Conservation (phyloP, 768 basidiomycete genomes). For the Paxillus ammoniavirescens region DNA sequence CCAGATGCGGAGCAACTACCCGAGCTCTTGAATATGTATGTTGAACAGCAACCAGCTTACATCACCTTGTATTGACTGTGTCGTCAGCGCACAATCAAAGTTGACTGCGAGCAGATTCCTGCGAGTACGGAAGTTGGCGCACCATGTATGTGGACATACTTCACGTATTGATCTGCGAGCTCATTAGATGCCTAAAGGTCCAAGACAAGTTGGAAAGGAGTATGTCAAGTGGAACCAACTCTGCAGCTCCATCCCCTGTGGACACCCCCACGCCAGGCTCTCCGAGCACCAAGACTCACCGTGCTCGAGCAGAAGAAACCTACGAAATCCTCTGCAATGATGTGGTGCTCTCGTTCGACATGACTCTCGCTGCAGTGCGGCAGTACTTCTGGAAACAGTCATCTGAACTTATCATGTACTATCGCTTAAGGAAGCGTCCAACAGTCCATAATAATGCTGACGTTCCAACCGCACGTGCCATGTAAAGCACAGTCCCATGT, state of each 20-base stretch:
- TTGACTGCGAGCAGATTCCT: conserved; percentile 86
- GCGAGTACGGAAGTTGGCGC: conserved; percentile 78
- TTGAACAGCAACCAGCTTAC: conserved; percentile 11
- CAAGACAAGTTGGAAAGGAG: conserved; percentile 80
- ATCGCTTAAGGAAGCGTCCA: conserved; percentile 47
- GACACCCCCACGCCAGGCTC: conserved; percentile 37
- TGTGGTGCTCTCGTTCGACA: conserved; percentile 74
- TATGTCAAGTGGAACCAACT: conserved; percentile 36
- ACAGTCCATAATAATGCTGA: conserved; percentile 1
- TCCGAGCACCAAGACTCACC: conserved; percentile 21
- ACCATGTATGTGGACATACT: conserved; percentile 59
- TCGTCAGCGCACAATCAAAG: conserved; percentile 71
- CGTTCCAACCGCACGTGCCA: neutral
- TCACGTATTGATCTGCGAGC: neutral
- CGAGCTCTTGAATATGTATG: conserved; percentile 84
- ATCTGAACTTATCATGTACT: conserved; percentile 73
- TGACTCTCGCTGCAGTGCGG: conserved; percentile 88
- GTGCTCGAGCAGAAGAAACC: conserved; percentile 55
- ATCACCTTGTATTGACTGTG: neutral
- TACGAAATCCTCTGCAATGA: conserved; percentile 92
- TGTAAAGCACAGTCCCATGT: neutral
- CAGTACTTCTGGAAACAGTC: conserved; percentile 86
- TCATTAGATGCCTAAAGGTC: conserved; percentile 45
- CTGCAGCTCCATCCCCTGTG: conserved; percentile 30
- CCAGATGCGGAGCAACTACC: conserved; percentile 62